These are phyloP conservation scores for Sodiomyces alkalinus DNA, from an alignment of 2,329 filamentous ascomycete genomes.

Conservation along the genomic window DNA sequence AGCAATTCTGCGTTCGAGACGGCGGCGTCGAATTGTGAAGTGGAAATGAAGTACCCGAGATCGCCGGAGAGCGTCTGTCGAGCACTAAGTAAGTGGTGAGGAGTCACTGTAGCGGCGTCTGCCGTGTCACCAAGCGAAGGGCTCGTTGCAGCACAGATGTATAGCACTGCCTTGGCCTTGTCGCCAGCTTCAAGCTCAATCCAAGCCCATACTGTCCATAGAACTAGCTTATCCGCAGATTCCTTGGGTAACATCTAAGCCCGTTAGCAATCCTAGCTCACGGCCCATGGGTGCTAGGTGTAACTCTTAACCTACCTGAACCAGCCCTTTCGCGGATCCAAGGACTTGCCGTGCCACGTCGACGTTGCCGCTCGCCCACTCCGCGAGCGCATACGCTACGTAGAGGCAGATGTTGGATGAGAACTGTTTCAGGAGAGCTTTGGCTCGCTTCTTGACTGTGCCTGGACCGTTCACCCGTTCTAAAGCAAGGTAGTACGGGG, in stretches of 20 bases:
- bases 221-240: conserved; percentile 13
- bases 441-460: conserved; percentile 54
- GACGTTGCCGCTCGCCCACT: conserved; percentile 41
- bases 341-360: conserved; percentile 50
- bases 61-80: conserved; percentile 35
- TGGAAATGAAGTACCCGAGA: conserved; percentile 40
- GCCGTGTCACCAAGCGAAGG: conserved; percentile 9
- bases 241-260: background rate
- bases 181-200: conserved; percentile 36
- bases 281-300: too few relatives aligned
- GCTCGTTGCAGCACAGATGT: conserved; percentile 24
- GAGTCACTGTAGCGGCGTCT: conserved; percentile 8
- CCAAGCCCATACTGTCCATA: conserved; percentile 54
- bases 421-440: conserved; percentile 53
- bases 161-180: conserved; percentile 17
- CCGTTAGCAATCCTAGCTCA: background rate
- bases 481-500: conserved; percentile 56
- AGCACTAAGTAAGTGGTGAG: conserved; percentile 34
- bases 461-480: conserved; percentile 38
- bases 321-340: conserved; percentile 38
- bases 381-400: conserved; percentile 63
- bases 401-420: conserved; percentile 54
- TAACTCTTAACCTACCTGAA: conserved; percentile 13
- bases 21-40: conserved; percentile 31
- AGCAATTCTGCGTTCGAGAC: conserved; percentile 44